Conservation (phyloP, 129 eudicot species). For the Deinandra increscens region DNA sequence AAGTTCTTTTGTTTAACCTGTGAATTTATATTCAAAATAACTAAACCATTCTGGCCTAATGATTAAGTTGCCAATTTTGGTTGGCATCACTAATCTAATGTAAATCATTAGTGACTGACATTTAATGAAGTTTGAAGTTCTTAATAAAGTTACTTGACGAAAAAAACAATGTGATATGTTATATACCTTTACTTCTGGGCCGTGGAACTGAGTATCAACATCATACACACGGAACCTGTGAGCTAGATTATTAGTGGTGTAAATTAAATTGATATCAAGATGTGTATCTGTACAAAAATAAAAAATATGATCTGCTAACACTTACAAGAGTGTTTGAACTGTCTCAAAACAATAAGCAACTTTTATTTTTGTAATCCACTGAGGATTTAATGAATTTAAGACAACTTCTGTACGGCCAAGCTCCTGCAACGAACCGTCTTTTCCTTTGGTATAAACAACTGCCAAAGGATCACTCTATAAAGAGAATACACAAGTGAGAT, state of each 20-base stretch:
- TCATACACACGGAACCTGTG: constrained; percentile 85
- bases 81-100: not conserved
- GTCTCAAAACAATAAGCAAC: constrained; percentile 71
- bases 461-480: constrained; percentile 94
- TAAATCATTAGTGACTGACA: constrained; percentile 9
- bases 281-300: constrained; percentile 11
- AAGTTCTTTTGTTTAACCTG: too few species aligned
- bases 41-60: too few species aligned
- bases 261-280: constrained; percentile 10
- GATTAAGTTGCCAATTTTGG: not conserved
- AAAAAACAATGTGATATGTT: not conserved
- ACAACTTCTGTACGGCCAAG: constrained; percentile 88
- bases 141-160: not conserved
- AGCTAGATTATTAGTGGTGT: constrained; percentile 9
- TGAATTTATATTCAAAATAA: too few species aligned
- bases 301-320: constrained; percentile 19
- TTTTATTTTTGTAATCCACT: constrained; percentile 65
- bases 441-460: constrained; percentile 63
- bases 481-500: constrained; percentile 26
- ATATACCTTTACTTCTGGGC: constrained; percentile 67
- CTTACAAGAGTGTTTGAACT: constrained; percentile 86
- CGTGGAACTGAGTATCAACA: constrained; percentile 70
- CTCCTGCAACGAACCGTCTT: constrained; percentile 73
- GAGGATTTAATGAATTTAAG: constrained; percentile 69
- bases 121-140: not conserved